Base-by-base conservation (phyloP, 306 rosid species). In the Glycine latifolia region DNA sequence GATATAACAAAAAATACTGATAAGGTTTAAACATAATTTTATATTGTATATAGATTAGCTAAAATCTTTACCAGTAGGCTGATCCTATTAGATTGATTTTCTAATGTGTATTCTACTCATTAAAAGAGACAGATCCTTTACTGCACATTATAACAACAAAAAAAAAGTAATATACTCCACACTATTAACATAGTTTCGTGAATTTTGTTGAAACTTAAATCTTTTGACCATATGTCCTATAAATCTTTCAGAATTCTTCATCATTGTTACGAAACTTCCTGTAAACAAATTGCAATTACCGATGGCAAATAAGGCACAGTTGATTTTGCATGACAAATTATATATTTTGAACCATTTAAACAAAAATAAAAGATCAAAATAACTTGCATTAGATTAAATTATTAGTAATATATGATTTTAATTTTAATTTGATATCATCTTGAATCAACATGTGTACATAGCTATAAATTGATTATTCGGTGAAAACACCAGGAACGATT, bases 351-450 rank as follows among this genome's bases (percentile, higher is more conserved):
- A 17, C 26, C 60, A 6, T 53, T 10, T 52, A 48, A 52, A 39
- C 73, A 77, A 50, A 77, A 53, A 52, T 43, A 15, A 16, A 35
- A 10, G 5, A 37, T 52, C 3, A 53, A 15, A 52, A 68, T 17
- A 39, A 43, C 31, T 5, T 55, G 46, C 65, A 33, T 10, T n/a
- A 58, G 47, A 49, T 50, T 63, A 3, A 67, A 52, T 14, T 15
- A 54, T 48, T 26, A 17, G 17, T 7, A 26, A 26, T 61, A 15
- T 53, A 78, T 11, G 53, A 53, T 78, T 67, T 78, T 13, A 66
- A 53, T 78, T 67, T 78, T 13, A 66, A 52, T 65, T 52, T 15
- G 74, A 17, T 17, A 67, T 7, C 20, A 54, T 37, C 47, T 17
- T 20, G 47, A 17, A 37, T 9, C 35, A 60, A 61, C 15, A 61